Evolutionary conservation across 2,329 filamentous ascomycete genomes (phyloP), one percentile per base, ranked within the genome.

Genomic region (Penicillium sp.): DNA sequence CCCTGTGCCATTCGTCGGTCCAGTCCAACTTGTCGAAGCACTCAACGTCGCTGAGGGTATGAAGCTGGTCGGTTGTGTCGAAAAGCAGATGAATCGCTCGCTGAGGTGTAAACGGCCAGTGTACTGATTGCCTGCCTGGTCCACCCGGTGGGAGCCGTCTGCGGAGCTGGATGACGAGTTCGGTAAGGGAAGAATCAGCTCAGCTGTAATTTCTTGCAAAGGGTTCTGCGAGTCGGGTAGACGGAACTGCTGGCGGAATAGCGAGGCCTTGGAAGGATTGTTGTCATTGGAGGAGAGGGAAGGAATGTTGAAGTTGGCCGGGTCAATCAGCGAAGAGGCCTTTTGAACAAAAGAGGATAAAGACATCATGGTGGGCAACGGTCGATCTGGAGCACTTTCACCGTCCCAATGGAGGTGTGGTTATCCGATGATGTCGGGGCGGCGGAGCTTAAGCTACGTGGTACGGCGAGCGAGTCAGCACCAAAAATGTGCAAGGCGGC

Each of bases 161-260:
- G 89, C 88, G 50, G 88, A 85, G 60, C 84, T 87, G 60, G 71
- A 57, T 2, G 70, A 63, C 3, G 70, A 69, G 76, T 89, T 90
- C 64, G 86, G 86, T 62, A 86, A 87, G 56, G 89, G 88, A 59
- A 99, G 90, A 57, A 92, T 96, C 60, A 99, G 86, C 81, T 99
- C 95, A 72, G 95, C 93, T 61, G 90, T 92, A 78, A 99, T 97
- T 81, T 99, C 95, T 79, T 96, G 92, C 58, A 98, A 85, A 56
- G 95, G 95, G 63, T 90, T 93, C 78, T 99, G 94, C 40, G 91
- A 89, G 72, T 92, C 87, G 47, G 95, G 95, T 36, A 99, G 89
- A 66, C 95, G 91, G 81, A 99, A 99, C 78, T 99, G 95, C 76
- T 90, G 89, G 79, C 95, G 92, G 81, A 98, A 99, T 59, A 98